phyloP scores from a whole-genome alignment of 1,139 yeast species.

The Yamadazyma atmosphaerica region DNA sequence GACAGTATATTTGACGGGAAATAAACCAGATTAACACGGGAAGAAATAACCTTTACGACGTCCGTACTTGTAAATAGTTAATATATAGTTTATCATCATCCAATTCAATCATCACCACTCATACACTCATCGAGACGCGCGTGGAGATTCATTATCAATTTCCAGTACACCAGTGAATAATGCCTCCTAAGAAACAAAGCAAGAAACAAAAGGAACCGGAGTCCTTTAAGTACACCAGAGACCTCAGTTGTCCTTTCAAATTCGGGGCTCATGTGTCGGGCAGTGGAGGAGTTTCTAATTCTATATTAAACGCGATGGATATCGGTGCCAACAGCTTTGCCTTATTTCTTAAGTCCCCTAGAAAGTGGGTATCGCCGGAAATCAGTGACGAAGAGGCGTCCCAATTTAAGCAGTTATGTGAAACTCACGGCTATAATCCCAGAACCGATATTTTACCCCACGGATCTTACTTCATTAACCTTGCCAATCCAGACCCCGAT shows the following conservation, averaged over 20 bases:
- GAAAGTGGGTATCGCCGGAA: constrained; percentile 87
- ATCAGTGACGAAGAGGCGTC: constrained; percentile 64
- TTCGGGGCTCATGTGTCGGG: constrained; percentile 84
- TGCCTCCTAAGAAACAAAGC: too few relatives aligned
- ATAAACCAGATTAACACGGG: too few relatives aligned
- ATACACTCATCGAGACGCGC: too few relatives aligned
- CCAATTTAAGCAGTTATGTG: constrained; percentile 64
- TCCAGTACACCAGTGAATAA: too few relatives aligned
- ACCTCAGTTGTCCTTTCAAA: constrained; percentile 32
- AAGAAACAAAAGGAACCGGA: too few relatives aligned
- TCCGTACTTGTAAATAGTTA: too few relatives aligned
- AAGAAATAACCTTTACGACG: too few relatives aligned
- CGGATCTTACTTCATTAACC: constrained; percentile 88
- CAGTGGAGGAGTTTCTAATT: constrained; percentile 73
- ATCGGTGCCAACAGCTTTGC: constrained; percentile 89
- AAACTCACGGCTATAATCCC: constrained; percentile 66
- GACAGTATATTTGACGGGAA: too few relatives aligned
- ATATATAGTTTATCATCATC: too few relatives aligned
- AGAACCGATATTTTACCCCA: constrained; percentile 84
- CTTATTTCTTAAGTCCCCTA: constrained; percentile 82
- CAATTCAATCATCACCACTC: too few relatives aligned
- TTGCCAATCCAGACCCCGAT: constrained; percentile 86
- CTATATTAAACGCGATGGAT: constrained; percentile 71
- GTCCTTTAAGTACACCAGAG: constrained; percentile 23
- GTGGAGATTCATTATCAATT: too few relatives aligned